Conservation (phyloP, 805 yeast species). For the Zygosaccharomyces rouxii region DNA sequence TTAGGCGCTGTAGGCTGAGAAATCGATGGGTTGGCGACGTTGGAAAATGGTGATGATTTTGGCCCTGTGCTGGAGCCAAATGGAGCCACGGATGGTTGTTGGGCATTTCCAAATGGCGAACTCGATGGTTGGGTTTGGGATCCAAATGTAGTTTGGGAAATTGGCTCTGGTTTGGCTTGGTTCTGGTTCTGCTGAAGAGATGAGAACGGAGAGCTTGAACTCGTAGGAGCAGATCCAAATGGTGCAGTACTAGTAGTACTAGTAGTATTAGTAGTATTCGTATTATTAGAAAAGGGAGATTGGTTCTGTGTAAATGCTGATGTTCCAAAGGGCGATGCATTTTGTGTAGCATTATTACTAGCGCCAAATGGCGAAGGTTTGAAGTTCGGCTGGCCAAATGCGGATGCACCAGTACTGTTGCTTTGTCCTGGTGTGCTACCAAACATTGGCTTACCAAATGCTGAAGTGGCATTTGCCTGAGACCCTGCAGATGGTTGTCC, state of each 20-base stretch:
- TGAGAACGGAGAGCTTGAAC: slow-evolving; percentile 10
- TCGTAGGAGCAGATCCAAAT: slow-evolving; percentile 7
- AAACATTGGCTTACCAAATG: slow-evolving; percentile 22
- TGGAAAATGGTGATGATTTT: slow-evolving; percentile 4
- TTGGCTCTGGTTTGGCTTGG: background rate
- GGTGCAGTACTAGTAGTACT: background rate
- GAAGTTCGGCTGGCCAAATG: slow-evolving; percentile 2
- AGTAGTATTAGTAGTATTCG: background rate
- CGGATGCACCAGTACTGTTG: no score
- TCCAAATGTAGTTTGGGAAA: slow-evolving; percentile 1
- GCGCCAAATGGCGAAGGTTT: slow-evolving; percentile 11
- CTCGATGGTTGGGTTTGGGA: background rate
- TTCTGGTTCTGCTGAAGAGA: slow-evolving; percentile 5
- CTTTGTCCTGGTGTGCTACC: background rate
- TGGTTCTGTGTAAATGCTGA: background rate
- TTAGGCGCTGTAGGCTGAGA: slow-evolving; percentile 15
- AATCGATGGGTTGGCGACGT: background rate
- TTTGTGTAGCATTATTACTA: background rate
- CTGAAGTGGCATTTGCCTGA: slow-evolving; percentile 5
- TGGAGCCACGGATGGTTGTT: background rate
- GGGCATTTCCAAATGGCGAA: slow-evolving; percentile 4
- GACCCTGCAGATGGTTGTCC: slow-evolving; percentile 21
- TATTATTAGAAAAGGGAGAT: slow-evolving; percentile 5
- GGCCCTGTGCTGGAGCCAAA: slow-evolving; percentile 4
- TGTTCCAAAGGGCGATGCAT: slow-evolving; percentile 13